Evolutionary conservation across 2,329 filamentous ascomycete genomes (phyloP), one percentile per base, ranked within the genome.

Genomic region (Coniochaeta sp.): DNA sequence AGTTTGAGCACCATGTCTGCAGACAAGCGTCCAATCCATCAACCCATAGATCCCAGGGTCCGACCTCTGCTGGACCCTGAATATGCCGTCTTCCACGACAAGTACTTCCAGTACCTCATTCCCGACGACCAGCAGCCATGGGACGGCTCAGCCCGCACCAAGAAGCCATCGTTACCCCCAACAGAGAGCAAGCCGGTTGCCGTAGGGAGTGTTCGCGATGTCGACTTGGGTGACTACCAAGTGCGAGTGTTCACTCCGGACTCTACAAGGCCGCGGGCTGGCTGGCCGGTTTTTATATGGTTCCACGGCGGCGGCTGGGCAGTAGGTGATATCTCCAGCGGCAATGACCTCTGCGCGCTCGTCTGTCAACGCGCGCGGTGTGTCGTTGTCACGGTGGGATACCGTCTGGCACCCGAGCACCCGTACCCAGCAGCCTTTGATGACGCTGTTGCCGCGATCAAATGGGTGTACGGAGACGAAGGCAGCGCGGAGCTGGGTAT

Each of bases 231-330:
- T 5, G 63, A 62, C 12, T 73, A 73, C 32, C 63, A 65, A 4
- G 65, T 71, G 6, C 66, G 74, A n/a, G 65, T 71, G 8, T 76
- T 73, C 57, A 67, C 63, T 2, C 74, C 73, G 2, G 63, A 61
- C 1, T 65, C 65, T 2, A 50, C 65, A 1, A 56, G 61, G 22
- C 68, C 69, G 7, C 58, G 59, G 0, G 60, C 60, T 6, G 73
- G 70, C 2, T 75, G 73, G 73, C 73, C 74, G 2, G 65, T 68
- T 5, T 66, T 75, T n/a, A 58, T 76, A 9, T 76, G 74, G 74
- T 72, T 71, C 26, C 74, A 76, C 52, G 74, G 74, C 24, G 74
- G 74, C 5, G 74, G 74, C 2, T 76, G 73, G 73, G 74, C 70
- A 4, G 67, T 73, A 58, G 74, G 74, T 0, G 70, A 69, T 3